Evolutionary conservation across 2,329 filamentous ascomycete genomes (phyloP).

Genomic region (Grosmannia serpens): DNA sequence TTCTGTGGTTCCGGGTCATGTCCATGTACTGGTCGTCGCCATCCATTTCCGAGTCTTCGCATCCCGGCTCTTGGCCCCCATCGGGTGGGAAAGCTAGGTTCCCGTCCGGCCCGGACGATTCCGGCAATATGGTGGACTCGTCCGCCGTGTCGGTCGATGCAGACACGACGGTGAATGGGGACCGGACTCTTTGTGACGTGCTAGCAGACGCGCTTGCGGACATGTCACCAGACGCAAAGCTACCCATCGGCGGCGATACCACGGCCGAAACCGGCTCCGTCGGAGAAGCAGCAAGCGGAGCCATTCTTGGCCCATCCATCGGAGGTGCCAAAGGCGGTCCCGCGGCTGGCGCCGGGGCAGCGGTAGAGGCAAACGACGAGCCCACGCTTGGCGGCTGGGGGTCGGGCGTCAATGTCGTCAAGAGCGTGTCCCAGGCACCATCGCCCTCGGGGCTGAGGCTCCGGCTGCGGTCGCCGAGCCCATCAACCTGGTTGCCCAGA

Average conservation of each 20-base stretch:
- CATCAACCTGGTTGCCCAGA: conserved; percentile 37
- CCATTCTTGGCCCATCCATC: neutral
- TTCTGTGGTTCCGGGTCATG: neutral
- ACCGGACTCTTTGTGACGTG: conserved; percentile 7
- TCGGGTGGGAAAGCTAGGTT: neutral
- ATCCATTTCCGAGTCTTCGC: conserved; percentile 45
- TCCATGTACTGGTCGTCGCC: conserved; percentile 25
- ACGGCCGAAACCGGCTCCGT: neutral
- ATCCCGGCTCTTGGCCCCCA: conserved; percentile 34
- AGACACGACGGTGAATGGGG: conserved; percentile 9
- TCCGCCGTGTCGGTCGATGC: conserved; percentile 3
- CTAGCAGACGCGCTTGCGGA: conserved; percentile 2
- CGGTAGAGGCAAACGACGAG: conserved; percentile 68
- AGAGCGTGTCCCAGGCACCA: conserved; percentile 66
- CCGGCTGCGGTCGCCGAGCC: conserved; percentile 72
- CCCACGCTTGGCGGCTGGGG: conserved; percentile 67
- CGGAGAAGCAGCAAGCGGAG: neutral
- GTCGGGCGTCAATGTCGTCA: conserved; percentile 71
- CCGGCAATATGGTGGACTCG: conserved; percentile 7
- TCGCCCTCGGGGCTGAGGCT: conserved; percentile 64
- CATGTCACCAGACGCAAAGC: neutral
- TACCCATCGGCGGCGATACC: neutral
- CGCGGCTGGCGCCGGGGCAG: conserved; percentile 27
- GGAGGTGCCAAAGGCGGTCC: neutral
- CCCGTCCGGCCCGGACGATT: neutral